These are phyloP conservation scores for Debaryomyces maramus DNA, from an alignment of 805 yeast genomes.

Conservation along the genomic window DNA sequence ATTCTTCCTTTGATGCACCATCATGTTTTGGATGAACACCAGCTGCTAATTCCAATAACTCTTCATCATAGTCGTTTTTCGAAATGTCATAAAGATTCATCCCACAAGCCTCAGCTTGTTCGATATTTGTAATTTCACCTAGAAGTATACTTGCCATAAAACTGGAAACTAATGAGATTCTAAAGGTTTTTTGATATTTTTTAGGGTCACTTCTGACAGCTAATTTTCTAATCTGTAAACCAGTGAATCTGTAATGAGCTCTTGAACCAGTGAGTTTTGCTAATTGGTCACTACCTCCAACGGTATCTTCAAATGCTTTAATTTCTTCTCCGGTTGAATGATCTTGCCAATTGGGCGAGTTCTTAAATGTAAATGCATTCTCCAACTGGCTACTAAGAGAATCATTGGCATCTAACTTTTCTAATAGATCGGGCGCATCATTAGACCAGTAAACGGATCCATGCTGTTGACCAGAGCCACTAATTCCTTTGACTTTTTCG, in stretches of 20 bases:
- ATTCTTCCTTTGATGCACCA: slow-evolving; percentile 21
- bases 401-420: slow-evolving; percentile 27
- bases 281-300: slow-evolving; percentile 59
- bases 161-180: slow-evolving; percentile 75
- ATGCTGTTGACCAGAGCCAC: slow-evolving; percentile 92
- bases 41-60: slow-evolving; percentile 55
- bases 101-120: slow-evolving; percentile 89
- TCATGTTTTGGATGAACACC: slow-evolving; percentile 49
- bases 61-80: slow-evolving; percentile 54
- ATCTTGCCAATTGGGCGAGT: slow-evolving; percentile 94
- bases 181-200: slow-evolving; percentile 53
- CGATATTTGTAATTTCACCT: slow-evolving; percentile 65
- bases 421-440: slow-evolving; percentile 44
- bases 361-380: slow-evolving; percentile 57
- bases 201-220: slow-evolving; percentile 52
- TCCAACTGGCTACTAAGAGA: slow-evolving; percentile 48
- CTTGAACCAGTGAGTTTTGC: slow-evolving; percentile 78
- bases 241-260: slow-evolving; percentile 89
- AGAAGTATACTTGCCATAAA: slow-evolving; percentile 71
- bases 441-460: slow-evolving; percentile 83
- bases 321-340: slow-evolving; percentile 79
- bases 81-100: slow-evolving; percentile 81
- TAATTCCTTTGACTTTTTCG: slow-evolving; percentile 57
- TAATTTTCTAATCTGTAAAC: slow-evolving; percentile 83
- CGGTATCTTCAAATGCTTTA: slow-evolving; percentile 54